Percentiles rank a stretch among this genome's conserved stretches.
Evolutionary conservation across 352 stramenopile species (phyloP).

Genomic region (Plasmopara viticola): DNA sequence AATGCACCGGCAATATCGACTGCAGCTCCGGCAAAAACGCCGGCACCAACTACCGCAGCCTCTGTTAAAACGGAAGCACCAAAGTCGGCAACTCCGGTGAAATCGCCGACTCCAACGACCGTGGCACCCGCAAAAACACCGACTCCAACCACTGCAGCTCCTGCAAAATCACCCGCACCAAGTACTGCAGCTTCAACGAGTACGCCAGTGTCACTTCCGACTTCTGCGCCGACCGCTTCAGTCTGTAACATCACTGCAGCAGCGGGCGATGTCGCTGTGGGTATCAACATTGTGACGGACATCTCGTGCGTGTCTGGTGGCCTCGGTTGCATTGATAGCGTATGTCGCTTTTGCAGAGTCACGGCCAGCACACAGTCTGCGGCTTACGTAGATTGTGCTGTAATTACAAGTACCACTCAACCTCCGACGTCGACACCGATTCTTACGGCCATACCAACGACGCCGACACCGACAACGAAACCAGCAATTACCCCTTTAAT

Average conservation of each 20-base stretch:
- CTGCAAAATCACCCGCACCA: neutral
- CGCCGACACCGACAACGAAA: constrained; percentile 2
- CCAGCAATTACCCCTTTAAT: constrained; percentile 12
- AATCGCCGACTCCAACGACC: too few species aligned
- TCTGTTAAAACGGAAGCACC: neutral
- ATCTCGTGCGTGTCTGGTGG: constrained; percentile 21
- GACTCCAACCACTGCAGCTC: constrained; percentile 2
- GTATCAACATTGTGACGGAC: constrained; percentile 30
- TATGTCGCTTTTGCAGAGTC: constrained; percentile 32
- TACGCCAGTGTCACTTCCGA: neutral
- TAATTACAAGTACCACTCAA: constrained; percentile 9
- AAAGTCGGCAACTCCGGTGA: too few species aligned
- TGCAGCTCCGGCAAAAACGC: constrained; percentile 1
- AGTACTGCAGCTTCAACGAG: neutral
- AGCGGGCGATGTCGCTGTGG: constrained; percentile 9
- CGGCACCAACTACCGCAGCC: neutral
- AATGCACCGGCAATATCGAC: constrained; percentile 2
- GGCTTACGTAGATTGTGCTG: constrained; percentile 13
- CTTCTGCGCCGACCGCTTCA: neutral
- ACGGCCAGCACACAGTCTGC: constrained; percentile 20
- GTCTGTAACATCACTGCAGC: constrained; percentile 8
- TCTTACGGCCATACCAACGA: neutral
- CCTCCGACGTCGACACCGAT: neutral
- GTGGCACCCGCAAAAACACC: neutral
- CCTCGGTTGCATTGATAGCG: constrained; percentile 29